Evolutionary conservation across 495 filamentous ascomycete genomes (phyloP), one percentile per base, ranked within the genome.

Genomic region (Clavariopsis aquatica): DNA sequence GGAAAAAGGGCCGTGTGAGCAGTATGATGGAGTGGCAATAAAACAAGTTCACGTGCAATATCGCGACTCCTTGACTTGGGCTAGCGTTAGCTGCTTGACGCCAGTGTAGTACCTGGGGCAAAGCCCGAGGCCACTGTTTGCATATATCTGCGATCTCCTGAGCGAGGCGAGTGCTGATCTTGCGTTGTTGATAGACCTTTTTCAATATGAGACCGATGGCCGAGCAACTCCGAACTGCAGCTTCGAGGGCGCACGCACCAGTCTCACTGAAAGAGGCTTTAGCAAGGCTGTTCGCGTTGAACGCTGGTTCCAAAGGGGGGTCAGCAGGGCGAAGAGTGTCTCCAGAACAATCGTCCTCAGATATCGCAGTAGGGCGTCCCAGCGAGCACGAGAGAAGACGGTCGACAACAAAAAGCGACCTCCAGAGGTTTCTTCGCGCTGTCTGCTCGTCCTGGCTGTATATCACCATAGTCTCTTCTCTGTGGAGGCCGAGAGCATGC

Each of bases 21-120:
- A 92, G 78, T 23, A 91, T 83, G 49, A 91, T 85, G 1, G 87
- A 89, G 76, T 89, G 89, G 64, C 86, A 87, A 65, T 90, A 88
- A 19, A 89, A 79, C 9, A 89, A 79, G 62, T 89, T 85, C 31
- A 85, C 78, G 66, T 91, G 89, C 23, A 89, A 79, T 29, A 83
- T 82, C 9, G 85, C 84, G 26, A 91, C 79, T 24, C 84, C 84
- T 76, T 85, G 77, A 72, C 80, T 78, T 64, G 82, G 62, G 65
- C 65, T 72, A 24, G 79, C 78, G 19, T 76, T 78, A 27, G 77
- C 72, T 71, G 85, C 75, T 75, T 78, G 77, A 26, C 78, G 76
- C 71, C 78, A 79, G 65, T 82, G 78, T 26, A 85, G 64, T n/a
- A 60, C 70, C 1, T 72, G 70, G 31, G 80, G 76, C 10, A 84